These are phyloP conservation scores for Stagonosporopsis chrysanthemi DNA, from an alignment of 2,329 filamentous ascomycete species.

Conservation along the genomic window DNA sequence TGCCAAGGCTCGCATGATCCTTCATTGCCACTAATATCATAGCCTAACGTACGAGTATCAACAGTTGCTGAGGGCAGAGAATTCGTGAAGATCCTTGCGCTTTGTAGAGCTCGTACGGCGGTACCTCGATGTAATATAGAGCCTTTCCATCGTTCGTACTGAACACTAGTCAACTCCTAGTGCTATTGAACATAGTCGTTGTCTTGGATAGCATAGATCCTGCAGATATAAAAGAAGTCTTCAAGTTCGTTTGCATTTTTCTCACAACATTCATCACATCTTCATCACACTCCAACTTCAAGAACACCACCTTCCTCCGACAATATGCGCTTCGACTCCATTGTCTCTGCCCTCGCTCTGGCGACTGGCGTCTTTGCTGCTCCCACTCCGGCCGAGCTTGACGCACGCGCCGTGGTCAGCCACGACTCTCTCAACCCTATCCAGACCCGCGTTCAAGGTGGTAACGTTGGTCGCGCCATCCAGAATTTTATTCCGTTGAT, in stretches of 20 bases:
- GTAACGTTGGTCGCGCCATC: constrained; percentile 57
- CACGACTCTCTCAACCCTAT: constrained; percentile 60
- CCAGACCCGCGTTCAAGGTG: constrained; percentile 57
- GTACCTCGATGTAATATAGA: constrained; percentile 4
- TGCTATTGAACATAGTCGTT: neutral
- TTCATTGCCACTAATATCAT: neutral
- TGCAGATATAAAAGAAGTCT: neutral
- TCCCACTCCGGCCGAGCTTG: constrained; percentile 2
- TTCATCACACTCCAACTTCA: neutral
- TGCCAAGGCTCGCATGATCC: neutral
- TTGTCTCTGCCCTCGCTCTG: neutral
- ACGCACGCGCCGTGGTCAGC: constrained; percentile 50
- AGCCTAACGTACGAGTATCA: neutral
- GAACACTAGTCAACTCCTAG: neutral
- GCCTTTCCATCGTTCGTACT: neutral
- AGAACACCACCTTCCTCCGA: neutral
- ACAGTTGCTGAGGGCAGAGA: neutral
- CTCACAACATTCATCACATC: neutral
- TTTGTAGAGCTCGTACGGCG: constrained; percentile 6
- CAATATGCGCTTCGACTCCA: constrained; percentile 3
- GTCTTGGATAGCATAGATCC: neutral
- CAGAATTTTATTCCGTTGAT: constrained; percentile 63
- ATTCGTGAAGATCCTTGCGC: neutral
- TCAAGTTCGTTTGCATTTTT: neutral
- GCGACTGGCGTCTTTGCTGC: neutral